Evolutionary conservation across 805 yeast species (phyloP).

Genomic region (Citeromyces nyonsensis): DNA sequence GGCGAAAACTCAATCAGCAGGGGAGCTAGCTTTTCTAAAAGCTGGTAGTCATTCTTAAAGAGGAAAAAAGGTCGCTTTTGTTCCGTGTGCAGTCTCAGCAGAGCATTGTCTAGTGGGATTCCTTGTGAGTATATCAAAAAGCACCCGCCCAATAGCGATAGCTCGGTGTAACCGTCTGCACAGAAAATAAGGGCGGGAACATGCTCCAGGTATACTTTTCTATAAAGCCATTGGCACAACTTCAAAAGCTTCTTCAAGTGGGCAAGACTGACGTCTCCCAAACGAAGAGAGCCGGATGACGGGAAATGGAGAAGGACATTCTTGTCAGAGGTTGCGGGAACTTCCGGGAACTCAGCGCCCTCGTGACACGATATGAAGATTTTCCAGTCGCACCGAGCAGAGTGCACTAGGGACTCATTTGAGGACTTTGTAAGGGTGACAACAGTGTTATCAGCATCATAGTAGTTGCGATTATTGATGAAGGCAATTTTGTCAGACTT

Average conservation of each 20-base stretch:
- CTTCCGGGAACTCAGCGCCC: conserved; percentile 35
- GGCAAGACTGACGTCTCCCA: conserved; percentile 53
- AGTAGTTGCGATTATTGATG: conserved; percentile 16
- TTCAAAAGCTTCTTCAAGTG: conserved; percentile 52
- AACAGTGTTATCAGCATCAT: conserved; percentile 34
- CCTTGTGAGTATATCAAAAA: conserved; percentile 59
- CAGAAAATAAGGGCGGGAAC: conserved; percentile 44
- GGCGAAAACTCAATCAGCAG: conserved; percentile 52
- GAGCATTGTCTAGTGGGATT: conserved; percentile 44
- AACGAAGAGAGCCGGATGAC: conserved; percentile 68
- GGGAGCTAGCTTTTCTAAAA: conserved; percentile 50
- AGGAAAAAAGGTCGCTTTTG: conserved; percentile 73
- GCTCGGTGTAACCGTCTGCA: conserved; percentile 87
- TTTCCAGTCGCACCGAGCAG: conserved; percentile 39
- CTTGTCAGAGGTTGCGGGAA: conserved; percentile 4
- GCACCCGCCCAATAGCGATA: conserved; percentile 59
- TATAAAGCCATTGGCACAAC: conserved; percentile 51
- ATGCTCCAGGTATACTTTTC: conserved; percentile 14
- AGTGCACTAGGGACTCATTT: neutral
- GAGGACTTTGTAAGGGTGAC: conserved; percentile 20
- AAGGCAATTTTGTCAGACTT: conserved; percentile 20
- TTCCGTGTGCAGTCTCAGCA: conserved; percentile 42
- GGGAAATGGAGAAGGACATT: conserved; percentile 45
- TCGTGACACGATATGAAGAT: conserved; percentile 44
- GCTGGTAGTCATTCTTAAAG: conserved; percentile 58